A percentile compares a stretch with the other conserved stretches of the same genome.
These are phyloP conservation scores for Rhododendron molle DNA, from an alignment of 148 eudicot genomes.

Conservation along the genomic window DNA sequence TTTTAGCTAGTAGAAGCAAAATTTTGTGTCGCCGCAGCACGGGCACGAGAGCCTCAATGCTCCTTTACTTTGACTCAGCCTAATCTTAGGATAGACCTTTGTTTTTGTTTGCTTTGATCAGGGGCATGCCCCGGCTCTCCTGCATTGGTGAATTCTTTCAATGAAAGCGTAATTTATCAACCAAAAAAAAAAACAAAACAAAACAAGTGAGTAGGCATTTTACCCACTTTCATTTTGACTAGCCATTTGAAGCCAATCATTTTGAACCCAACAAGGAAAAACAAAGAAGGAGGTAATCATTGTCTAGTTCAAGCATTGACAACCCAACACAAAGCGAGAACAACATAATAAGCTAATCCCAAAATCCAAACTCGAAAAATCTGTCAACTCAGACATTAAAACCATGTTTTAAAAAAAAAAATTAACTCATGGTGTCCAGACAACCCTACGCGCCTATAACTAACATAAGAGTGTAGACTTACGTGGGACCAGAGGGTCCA, in stretches of 20 bases:
- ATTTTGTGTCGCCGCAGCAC: neutral
- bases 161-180: no score
- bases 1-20: neutral
- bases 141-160: no score
- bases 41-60: no score
- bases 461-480: neutral
- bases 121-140: no score
- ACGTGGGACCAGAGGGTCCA: slow-evolving; percentile 76
- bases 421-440: neutral
- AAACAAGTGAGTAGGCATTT: neutral
- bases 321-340: neutral
- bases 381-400: neutral
- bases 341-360: neutral
- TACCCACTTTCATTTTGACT: neutral
- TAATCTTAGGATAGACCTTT: no score
- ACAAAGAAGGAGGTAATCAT: neutral
- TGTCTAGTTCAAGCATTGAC: neutral
- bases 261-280: neutral
- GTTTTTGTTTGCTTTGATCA: no score
- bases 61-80: no score
- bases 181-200: no score
- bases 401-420: no score
- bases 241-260: neutral
- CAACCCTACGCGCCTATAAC: neutral
- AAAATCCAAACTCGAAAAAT: neutral